Conservation (phyloP, 2,329 filamentous ascomycete genomes). For the Neoarthrinium moseri region DNA sequence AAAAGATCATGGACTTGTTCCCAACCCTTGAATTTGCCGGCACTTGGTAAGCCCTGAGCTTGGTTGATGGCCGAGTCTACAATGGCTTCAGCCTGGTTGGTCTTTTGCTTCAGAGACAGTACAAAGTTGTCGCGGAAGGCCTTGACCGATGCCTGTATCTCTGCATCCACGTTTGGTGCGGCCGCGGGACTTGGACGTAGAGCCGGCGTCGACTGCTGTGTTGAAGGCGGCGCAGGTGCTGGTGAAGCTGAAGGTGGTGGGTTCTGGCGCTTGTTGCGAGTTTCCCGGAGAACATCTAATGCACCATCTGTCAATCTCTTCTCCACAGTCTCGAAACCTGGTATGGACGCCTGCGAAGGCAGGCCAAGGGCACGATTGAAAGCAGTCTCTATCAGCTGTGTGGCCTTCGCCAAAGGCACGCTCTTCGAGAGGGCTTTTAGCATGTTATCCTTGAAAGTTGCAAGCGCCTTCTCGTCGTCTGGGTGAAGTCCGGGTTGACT, state of each 20-base stretch:
- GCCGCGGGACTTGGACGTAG: slow-evolving; percentile 21
- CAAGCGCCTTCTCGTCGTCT: slow-evolving; percentile 27
- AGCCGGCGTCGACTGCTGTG: slow-evolving; percentile 20
- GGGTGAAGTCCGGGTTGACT: slow-evolving; percentile 18
- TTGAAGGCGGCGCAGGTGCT: slow-evolving; percentile 5
- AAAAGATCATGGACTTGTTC: slow-evolving; percentile 29
- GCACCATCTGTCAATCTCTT: slow-evolving; percentile 25
- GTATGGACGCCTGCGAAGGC: slow-evolving; percentile 21
- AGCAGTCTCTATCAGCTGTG: slow-evolving; percentile 27
- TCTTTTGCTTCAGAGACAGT: slow-evolving; percentile 25
- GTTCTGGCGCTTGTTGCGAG: slow-evolving; percentile 15
- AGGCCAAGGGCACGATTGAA: slow-evolving; percentile 26
- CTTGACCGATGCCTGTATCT: slow-evolving; percentile 27
- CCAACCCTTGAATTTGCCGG: slow-evolving; percentile 25
- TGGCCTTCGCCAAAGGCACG: slow-evolving; percentile 27
- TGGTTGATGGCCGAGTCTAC: slow-evolving; percentile 31
- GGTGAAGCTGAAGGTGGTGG: neutral
- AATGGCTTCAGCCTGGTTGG: slow-evolving; percentile 27
- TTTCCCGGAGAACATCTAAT: slow-evolving; percentile 27
- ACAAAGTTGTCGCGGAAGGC: slow-evolving; percentile 30
- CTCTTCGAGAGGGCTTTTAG: slow-evolving; percentile 23
- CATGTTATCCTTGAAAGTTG: slow-evolving; percentile 28
- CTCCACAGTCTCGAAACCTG: slow-evolving; percentile 25
- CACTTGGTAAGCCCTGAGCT: slow-evolving; percentile 27
- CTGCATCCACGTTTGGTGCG: slow-evolving; percentile 20